Evolutionary conservation across 2,329 filamentous ascomycete genomes (phyloP).

Genomic region (Xylaria sp.): DNA sequence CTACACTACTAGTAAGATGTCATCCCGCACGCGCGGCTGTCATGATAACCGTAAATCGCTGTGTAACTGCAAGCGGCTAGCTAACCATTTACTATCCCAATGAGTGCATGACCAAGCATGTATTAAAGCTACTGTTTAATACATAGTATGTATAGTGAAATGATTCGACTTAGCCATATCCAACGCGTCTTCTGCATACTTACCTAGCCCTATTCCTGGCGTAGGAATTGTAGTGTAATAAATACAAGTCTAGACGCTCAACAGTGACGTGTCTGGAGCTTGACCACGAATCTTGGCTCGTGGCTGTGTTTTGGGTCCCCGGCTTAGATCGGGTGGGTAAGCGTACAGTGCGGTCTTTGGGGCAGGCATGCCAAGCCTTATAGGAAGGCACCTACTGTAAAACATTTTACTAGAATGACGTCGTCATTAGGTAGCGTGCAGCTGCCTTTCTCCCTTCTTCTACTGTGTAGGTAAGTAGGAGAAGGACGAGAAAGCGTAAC

Average conservation of each 20-base stretch:
- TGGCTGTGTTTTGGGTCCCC: conserved; percentile 34
- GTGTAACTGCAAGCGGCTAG: background rate
- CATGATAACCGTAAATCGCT: background rate
- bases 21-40: background rate
- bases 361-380: conserved; percentile 16
- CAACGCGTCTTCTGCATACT: background rate
- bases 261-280: conserved; percentile 26
- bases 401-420: conserved; percentile 31
- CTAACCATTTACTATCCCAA: background rate
- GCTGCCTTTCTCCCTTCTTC: no score
- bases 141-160: background rate
- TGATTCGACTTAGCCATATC: background rate
- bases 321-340: conserved; percentile 10
- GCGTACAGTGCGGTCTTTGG: conserved; percentile 28
- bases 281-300: conserved; percentile 28
- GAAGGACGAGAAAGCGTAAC: background rate
- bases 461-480: no score
- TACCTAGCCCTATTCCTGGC: background rate
- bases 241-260: conserved; percentile 5
- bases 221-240: background rate
- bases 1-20: no score
- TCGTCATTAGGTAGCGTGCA: conserved; percentile 19
- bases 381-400: conserved; percentile 1
- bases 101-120: no score
- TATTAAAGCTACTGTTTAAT: background rate